A percentile compares a stretch with the other conserved stretches of the same genome.
Evolutionary conservation across 1,284 basidiomycete species (phyloP).

Genomic region (Tylopilus sp.): DNA sequence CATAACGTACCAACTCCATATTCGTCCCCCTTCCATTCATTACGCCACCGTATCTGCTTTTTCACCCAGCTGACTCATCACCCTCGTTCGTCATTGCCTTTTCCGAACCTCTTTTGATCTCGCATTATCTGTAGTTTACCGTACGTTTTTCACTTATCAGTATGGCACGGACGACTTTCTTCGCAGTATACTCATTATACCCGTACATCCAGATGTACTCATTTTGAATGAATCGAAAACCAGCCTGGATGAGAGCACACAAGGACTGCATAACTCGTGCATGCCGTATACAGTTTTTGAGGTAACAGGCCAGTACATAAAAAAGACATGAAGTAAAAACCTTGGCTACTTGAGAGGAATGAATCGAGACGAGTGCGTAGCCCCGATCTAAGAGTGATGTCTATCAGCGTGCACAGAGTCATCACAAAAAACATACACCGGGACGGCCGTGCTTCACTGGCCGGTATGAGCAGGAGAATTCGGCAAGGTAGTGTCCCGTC

Average conservation of each 20-base stretch:
- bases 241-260: constrained; percentile 6
- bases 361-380: constrained; percentile 70
- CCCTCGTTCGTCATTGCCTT: constrained; percentile 22
- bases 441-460: constrained; percentile 99
- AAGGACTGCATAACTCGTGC: constrained; percentile 11
- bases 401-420: background rate
- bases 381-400: constrained; percentile 69
- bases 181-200: constrained; percentile 48
- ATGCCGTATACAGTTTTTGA: constrained; percentile 30
- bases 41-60: too few relatives aligned
- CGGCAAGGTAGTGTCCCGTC: constrained; percentile 98
- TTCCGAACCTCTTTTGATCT: constrained; percentile 28
- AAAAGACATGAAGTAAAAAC: constrained; percentile 6
- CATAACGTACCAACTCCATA: constrained; percentile 25
- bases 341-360: constrained; percentile 54
- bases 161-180: constrained; percentile 43
- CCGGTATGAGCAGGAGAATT: constrained; percentile 94
- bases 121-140: constrained; percentile 42
- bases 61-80: constrained; percentile 24
- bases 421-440: constrained; percentile 55
- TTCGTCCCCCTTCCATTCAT: constrained; percentile 14
- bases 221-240: constrained; percentile 36
- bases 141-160: constrained; percentile 37
- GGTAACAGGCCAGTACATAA: constrained; percentile 18
- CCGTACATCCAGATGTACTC: constrained; percentile 42